Base-by-base conservation (phyloP, 495 filamentous ascomycete species). In the Xylaria scruposa region DNA sequence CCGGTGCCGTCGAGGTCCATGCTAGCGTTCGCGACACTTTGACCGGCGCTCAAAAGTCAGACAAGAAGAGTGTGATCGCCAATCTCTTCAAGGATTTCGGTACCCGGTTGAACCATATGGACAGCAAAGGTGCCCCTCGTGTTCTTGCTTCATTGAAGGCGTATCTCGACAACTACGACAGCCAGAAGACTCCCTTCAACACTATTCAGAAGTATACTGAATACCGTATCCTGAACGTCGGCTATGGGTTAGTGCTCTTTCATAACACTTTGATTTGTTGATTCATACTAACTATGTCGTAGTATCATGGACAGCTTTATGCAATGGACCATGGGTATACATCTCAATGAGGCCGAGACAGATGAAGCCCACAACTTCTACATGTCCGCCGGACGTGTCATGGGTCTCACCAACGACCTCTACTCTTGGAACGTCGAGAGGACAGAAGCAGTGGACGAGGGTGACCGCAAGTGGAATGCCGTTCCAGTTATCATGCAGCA, bases 271-370 rank as follows among this genome's bases (percentile, higher is more conserved):
- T 21, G 9, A 40, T 53, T 36, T 47, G 10, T 13, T 1, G 24
- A 51, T 26, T 3, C 24, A 15, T 62, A 70, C 68, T 70, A 54
- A 70, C 46, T 0, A 10, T n/a, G 31, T 6, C 31, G 26, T 6
- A 70, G 68, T 31, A 71, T 71, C 62, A 71, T 71, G 70, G 70
- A 71, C 42, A 67, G 61, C 62, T 71, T 71, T 53, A 71, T 71
- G 70, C 70, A 71, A 42, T 71, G 70, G 70, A 71, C 70, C 24
- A 67, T 71, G 70, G 62, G 62, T 36, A 15, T 71, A n/a, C 17
- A 59, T 33, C 70, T 71, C 15, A 71, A 71, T 6, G 70, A 71
- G 49, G 70, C 70, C 26, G 70, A 71, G 62, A 64, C 70, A 0
- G 70, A 66, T 10, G 70, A 65, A 40, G 70, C 70, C 17, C 70